phyloP scores from a whole-genome alignment of 2,329 filamentous ascomycete species.

The Claviceps citrina region DNA sequence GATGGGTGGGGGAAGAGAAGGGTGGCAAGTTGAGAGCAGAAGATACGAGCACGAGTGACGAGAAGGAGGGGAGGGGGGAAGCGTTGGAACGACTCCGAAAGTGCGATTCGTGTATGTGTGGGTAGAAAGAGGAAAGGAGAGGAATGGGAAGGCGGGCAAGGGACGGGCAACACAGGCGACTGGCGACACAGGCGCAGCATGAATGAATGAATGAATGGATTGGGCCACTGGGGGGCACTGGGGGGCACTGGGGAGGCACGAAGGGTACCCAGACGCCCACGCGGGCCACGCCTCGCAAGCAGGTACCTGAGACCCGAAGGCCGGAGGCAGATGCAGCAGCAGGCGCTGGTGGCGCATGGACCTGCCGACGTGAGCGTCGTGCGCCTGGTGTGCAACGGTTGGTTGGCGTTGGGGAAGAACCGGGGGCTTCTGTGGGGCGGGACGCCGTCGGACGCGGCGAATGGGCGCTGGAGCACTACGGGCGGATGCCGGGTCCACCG shows the following conservation, averaged over 20 bases:
- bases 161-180: background rate
- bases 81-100: background rate
- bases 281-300: background rate
- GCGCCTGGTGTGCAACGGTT: constrained; percentile 11
- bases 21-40: background rate
- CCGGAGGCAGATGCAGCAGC: background rate
- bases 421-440: background rate
- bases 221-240: background rate
- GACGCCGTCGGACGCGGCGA: constrained; percentile 13
- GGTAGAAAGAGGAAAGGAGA: constrained; percentile 1
- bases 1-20: background rate
- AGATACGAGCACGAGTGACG: background rate
- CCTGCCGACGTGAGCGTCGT: background rate
- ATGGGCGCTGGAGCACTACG: constrained; percentile 12
- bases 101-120: background rate
- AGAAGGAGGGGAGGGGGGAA: background rate
- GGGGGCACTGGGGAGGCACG: constrained; percentile 1
- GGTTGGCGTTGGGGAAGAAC: constrained; percentile 13
- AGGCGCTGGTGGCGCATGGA: constrained; percentile 8
- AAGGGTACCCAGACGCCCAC: background rate
- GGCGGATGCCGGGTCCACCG: background rate
- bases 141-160: constrained; percentile 4
- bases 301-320: background rate
- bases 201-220: background rate
- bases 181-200: background rate